Conservation (phyloP, 192 early-diverging fungal genomes). For the Backusella sp. region DNA sequence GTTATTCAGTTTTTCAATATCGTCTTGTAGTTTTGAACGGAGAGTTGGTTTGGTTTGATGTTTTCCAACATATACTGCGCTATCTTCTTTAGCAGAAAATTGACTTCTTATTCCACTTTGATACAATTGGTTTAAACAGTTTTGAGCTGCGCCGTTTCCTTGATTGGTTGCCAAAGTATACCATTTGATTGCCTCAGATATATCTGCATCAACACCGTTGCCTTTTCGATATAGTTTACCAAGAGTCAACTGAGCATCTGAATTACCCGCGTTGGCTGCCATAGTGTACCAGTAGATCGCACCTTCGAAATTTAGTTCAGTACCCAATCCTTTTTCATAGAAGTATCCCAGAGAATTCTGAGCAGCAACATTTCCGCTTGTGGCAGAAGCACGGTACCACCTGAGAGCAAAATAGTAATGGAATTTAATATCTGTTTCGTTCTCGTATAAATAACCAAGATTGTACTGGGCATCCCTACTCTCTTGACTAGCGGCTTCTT, state of each 20-base stretch:
- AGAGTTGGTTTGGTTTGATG: not conserved
- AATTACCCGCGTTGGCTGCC: not conserved
- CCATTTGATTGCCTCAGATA: not conserved
- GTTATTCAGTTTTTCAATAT: not conserved
- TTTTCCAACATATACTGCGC: not conserved
- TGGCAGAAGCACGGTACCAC: not conserved
- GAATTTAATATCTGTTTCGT: not conserved
- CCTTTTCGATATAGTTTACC: not conserved
- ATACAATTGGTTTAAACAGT: too few relatives aligned
- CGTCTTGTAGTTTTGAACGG: not conserved
- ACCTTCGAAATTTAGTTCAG: not conserved
- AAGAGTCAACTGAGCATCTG: not conserved
- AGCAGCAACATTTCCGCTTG: not conserved
- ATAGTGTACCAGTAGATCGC: not conserved
- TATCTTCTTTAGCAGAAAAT: too few relatives aligned
- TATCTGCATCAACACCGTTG: rapidly evolving
- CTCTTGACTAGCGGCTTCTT: not conserved
- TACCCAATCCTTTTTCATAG: not conserved
- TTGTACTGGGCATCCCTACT: not conserved
- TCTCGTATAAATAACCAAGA: not conserved
- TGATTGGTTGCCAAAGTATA: not conserved
- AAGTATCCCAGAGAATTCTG: not conserved
- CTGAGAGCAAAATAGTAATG: not conserved
- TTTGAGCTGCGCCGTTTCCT: not conserved
- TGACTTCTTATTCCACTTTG: not conserved